phyloP scores from a whole-genome alignment of 2,329 filamentous ascomycete genomes.

The Neospermospora avenae region DNA sequence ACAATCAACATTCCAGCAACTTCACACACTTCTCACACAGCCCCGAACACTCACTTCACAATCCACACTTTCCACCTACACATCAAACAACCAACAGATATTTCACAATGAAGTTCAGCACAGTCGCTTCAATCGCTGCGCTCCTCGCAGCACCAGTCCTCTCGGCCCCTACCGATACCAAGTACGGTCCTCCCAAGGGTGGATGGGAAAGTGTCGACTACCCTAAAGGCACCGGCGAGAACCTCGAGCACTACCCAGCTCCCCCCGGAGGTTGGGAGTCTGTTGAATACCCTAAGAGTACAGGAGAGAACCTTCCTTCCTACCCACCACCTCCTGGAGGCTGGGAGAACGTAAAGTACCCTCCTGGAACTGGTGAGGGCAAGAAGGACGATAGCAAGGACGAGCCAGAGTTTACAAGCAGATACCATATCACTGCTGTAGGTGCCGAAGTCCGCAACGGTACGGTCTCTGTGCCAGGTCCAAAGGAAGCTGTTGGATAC shows the following conservation, averaged over 20 bases:
- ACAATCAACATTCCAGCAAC: neutral
- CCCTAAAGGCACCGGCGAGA: constrained; percentile 16
- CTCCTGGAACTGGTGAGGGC: constrained; percentile 12
- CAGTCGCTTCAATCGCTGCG: constrained; percentile 1
- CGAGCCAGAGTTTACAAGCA: constrained; percentile 41
- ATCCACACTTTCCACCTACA: neutral
- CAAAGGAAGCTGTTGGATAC: constrained; percentile 42
- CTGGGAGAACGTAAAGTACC: constrained; percentile 20
- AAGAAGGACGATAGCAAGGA: neutral
- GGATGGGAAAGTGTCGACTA: constrained; percentile 19
- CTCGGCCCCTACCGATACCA: constrained; percentile 13
- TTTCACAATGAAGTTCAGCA: constrained; percentile 15
- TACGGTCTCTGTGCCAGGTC: constrained; percentile 34
- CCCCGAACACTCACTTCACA: neutral
- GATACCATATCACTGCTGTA: constrained; percentile 43
- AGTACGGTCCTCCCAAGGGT: constrained; percentile 13
- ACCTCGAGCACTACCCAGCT: constrained; percentile 16
- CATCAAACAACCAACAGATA: neutral
- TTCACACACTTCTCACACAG: neutral
- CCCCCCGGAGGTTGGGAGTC: constrained; percentile 21
- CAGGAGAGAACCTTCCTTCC: constrained; percentile 4
- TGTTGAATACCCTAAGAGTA: constrained; percentile 20
- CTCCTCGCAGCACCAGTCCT: constrained; percentile 10
- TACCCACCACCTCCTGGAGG: constrained; percentile 22
- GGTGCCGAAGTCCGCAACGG: constrained; percentile 46